Evolutionary conservation across 2,329 filamentous ascomycete genomes (phyloP), one percentile per base, ranked within the genome.

Genomic region (Phialophora chinensis): DNA sequence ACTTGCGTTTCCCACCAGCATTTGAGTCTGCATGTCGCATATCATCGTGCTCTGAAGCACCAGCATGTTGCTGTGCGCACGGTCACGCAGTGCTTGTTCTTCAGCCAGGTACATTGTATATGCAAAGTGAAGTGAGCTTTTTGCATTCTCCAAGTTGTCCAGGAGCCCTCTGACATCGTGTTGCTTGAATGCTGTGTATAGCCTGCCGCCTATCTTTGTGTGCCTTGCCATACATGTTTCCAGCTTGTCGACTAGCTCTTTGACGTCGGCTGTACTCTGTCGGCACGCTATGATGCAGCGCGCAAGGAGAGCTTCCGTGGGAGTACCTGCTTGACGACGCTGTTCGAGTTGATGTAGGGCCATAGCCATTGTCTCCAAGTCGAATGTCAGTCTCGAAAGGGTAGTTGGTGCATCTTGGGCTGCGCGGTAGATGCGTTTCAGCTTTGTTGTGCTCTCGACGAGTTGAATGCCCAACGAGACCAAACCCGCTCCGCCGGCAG

Each of bases 171-270:
- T 49, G 27, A 60, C 44, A 33, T 50, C 57, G 12, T 27, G 57
- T n/a, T 60, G 57, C 35, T 60, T 60, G 57, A 60, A 60, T 14
- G 44, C 57, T 17, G 29, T 17, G 17, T 52, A 60, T 50, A 60
- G 14, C 44, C 31, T 60, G 44, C 57, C 57, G 20, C 38, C 10
- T 50, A 50, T 35, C 38, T 60, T 59, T 23, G 27, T 23, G 38
- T 44, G 38, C 17, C 17, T n/a, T 20, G 38, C 38, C 17, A 50
- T 4, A 17, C 42, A 47, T 12, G 44, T 33, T 4, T 60, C 57
- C 42, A 50, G 44, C n/a, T 25, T 60, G 12, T 60, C 42, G 10
- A 60, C 31, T 14, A 60, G 17, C 31, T 50, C 25, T 20, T 33
- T 44, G 23, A 60, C 33, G 1, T 60, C 42, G n/a, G n/a, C 17